Evolutionary conservation across 2,329 filamentous ascomycete species (phyloP).

Genomic region (Stemphylium beticola): DNA sequence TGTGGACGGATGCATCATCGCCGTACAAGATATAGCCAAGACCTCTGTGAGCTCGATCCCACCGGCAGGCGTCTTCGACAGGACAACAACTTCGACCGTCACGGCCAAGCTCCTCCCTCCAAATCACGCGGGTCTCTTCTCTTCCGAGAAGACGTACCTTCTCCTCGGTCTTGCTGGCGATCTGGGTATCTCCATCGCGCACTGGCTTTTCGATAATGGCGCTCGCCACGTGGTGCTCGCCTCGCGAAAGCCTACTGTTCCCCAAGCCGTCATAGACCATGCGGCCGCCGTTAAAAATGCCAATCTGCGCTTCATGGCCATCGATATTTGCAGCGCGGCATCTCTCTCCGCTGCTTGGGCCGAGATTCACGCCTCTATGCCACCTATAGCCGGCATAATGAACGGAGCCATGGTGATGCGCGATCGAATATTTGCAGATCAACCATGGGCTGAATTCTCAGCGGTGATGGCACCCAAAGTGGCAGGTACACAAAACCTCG

Average conservation of each 20-base stretch:
- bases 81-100: too few species aligned
- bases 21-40: too few species aligned
- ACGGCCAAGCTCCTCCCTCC: too few species aligned
- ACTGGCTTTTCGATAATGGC: slow-evolving; percentile 33
- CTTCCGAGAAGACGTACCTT: slow-evolving; percentile 20
- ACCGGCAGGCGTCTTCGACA: too few species aligned
- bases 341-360: background rate
- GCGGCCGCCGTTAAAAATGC: background rate
- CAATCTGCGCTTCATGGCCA: background rate
- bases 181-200: slow-evolving; percentile 22
- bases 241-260: slow-evolving; percentile 49
- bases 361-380: background rate
- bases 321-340: slow-evolving; percentile 9
- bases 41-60: too few species aligned
- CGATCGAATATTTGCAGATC: slow-evolving; percentile 22
- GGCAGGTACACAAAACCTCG: slow-evolving; percentile 18
- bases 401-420: slow-evolving; percentile 34
- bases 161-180: slow-evolving; percentile 30
- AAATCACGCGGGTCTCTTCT: background rate
- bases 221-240: slow-evolving; percentile 42
- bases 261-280: slow-evolving; percentile 20
- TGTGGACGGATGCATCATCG: too few species aligned
- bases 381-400: slow-evolving; percentile 6
- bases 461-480: slow-evolving; percentile 26
- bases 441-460: slow-evolving; percentile 1